Percentiles rank a stretch among this genome's conserved stretches.
Evolutionary conservation across 768 basidiomycete species (phyloP).

Genomic region (Omphalotus guepiniiformis): DNA sequence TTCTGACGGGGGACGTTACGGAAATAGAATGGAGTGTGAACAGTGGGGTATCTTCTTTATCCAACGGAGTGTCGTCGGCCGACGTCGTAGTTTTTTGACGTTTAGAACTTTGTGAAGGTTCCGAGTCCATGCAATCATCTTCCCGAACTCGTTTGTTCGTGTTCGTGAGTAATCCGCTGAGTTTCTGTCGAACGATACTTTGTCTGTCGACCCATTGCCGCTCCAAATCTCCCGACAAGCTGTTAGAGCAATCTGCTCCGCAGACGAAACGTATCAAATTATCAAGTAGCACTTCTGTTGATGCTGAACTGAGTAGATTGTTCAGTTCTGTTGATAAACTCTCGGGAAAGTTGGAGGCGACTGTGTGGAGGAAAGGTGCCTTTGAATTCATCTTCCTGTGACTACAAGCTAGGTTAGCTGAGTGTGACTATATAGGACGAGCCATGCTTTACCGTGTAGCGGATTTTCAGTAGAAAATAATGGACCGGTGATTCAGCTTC

Average conservation of each 20-base stretch:
- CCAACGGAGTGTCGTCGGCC: slow-evolving; percentile 10
- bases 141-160: slow-evolving; percentile 25
- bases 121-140: slow-evolving; percentile 3
- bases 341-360: slow-evolving; percentile 6
- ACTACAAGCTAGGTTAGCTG: no score
- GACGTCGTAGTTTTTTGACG: slow-evolving; percentile 26
- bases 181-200: slow-evolving; percentile 20
- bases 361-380: slow-evolving; percentile 8
- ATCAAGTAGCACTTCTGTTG: slow-evolving; percentile 34
- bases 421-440: no score
- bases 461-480: no score
- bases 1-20: slow-evolving; percentile 68
- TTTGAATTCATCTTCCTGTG: slow-evolving; percentile 4
- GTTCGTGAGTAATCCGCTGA: slow-evolving; percentile 24
- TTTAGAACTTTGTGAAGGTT: slow-evolving; percentile 27
- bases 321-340: slow-evolving; percentile 7
- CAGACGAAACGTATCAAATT: slow-evolving; percentile 38
- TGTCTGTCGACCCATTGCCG: slow-evolving; percentile 38
- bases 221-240: slow-evolving; percentile 19
- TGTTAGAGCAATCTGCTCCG: slow-evolving; percentile 34
- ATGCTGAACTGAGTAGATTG: slow-evolving; percentile 17
- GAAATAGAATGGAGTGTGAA: slow-evolving; percentile 65
- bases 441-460: no score
- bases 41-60: slow-evolving; percentile 37
- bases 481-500: no score